Conservation (phyloP, 2,329 filamentous ascomycete species). For the Aspergillus chevalieri region DNA sequence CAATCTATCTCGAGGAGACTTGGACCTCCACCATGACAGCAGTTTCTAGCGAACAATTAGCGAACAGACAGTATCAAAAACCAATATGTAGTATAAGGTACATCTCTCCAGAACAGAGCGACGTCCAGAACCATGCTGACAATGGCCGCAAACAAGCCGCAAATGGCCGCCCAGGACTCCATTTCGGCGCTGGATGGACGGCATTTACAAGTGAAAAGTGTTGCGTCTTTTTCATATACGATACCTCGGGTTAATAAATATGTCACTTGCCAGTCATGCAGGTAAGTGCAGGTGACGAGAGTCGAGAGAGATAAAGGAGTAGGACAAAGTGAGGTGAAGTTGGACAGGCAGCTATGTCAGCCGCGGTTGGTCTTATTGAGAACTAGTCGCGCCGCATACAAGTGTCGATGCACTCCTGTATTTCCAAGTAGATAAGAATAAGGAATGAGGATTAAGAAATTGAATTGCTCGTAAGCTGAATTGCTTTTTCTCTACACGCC, state of each 20-base stretch:
- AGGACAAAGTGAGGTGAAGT: too few relatives aligned
- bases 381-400: too few relatives aligned
- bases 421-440: too few relatives aligned
- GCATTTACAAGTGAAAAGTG: not conserved
- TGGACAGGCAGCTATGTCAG: too few relatives aligned
- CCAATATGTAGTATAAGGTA: conserved; percentile 26
- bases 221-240: conserved; percentile 18
- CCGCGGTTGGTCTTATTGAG: too few relatives aligned
- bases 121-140: conserved; percentile 58
- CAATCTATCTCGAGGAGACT: conserved; percentile 60
- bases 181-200: conserved; percentile 7
- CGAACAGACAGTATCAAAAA: not conserved
- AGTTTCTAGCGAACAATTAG: conserved; percentile 51
- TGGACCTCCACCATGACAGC: conserved; percentile 60
- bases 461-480: conserved; percentile 14
- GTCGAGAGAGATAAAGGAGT: too few relatives aligned
- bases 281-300: not conserved
- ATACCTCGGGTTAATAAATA: not conserved
- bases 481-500: conserved; percentile 23
- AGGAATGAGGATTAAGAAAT: conserved; percentile 10
- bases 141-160: conserved; percentile 32
- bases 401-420: too few relatives aligned
- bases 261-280: too few relatives aligned
- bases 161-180: conserved; percentile 19
- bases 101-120: conserved; percentile 57